Base-by-base conservation (phyloP, 345 rosid species). In the Gossypium herbaceum region DNA sequence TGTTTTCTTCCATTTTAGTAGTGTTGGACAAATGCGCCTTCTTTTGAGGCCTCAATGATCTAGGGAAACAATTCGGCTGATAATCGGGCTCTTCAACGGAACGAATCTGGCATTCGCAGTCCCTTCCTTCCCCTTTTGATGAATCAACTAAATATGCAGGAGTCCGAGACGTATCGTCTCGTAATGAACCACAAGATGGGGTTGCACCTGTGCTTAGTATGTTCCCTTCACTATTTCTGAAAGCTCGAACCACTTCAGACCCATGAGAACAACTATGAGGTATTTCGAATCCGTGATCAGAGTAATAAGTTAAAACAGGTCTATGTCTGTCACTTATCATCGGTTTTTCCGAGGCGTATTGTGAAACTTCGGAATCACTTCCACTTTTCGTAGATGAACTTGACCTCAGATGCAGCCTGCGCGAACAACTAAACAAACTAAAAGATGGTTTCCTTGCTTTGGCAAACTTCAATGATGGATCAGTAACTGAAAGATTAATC, bases 141-240 rank as follows among this genome's bases (percentile, higher is more conserved):
- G 82, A 80, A 76, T 78, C 79, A 74, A 48, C 71, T 64, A 62
- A 76, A 77, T 39, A 68, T 51, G 67, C 79, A 22, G 79, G 77
- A 13, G 48, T 55, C 73, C 60, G 81, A 17, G 71, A 76, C 34
- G 73, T 45, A 79, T 74, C 84, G n/a, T 82, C 86, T 45, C 68
- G 76, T 19, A 71, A 67, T 67, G 85, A 83, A 76, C 81, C 59
- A 57, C 22, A 81, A 12, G 88, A 79, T 41, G 81, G 73, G 72
- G 84, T 76, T 22, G 77, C 85, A 59, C 85, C 86, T 11, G 81
- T 79, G 74, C 92, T 86, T 62, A 93, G 78, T 17, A 95, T 77
- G 79, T 91, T 93, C 76, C 98, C 98, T 74, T 95, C 92, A 44
- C 84, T 79, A 75, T 84, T 88, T 84, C 98, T 87, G 57, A 91